Evolutionary conservation across 2,329 filamentous ascomycete species (phyloP).

Genomic region (Colletotrichum sp.): DNA sequence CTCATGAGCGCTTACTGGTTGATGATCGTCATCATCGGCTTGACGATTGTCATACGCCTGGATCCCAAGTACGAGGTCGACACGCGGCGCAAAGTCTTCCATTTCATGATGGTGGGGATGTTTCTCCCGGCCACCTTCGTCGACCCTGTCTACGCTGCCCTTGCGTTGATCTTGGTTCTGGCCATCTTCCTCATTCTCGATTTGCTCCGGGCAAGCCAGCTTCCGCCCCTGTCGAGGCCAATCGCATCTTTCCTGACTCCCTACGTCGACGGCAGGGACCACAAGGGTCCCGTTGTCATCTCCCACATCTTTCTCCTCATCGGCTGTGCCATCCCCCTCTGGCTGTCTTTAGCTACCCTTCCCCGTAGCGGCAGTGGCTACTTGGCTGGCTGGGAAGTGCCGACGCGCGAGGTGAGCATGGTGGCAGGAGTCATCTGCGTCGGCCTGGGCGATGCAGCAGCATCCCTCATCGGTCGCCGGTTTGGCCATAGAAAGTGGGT

Average conservation of each 20-base stretch:
- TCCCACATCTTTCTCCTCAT: slow-evolving; percentile 96
- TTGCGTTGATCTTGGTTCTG: slow-evolving; percentile 81
- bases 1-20: slow-evolving; percentile 77
- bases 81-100: slow-evolving; percentile 94
- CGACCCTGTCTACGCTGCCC: slow-evolving; percentile 81
- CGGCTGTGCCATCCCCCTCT: slow-evolving; percentile 92
- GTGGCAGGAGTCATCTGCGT: slow-evolving; percentile 92
- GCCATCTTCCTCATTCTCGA: slow-evolving; percentile 89
- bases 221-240: slow-evolving; percentile 86
- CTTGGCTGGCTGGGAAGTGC: slow-evolving; percentile 77
- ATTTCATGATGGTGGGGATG: slow-evolving; percentile 98
- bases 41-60: slow-evolving; percentile 76
- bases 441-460: slow-evolving; percentile 92
- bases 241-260: slow-evolving; percentile 88
- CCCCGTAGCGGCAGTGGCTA: slow-evolving; percentile 59
- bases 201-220: slow-evolving; percentile 85
- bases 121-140: slow-evolving; percentile 85
- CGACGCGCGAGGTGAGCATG: slow-evolving; percentile 82
- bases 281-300: slow-evolving; percentile 92
- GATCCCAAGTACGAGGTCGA: slow-evolving; percentile 87
- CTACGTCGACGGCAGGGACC: slow-evolving; percentile 92
- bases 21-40: slow-evolving; percentile 70
- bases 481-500: slow-evolving; percentile 91
- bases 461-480: slow-evolving; percentile 85
- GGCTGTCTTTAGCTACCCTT: slow-evolving; percentile 80